Base-by-base conservation (phyloP, 1,139 yeast genomes). In the Scheffersomyces stambukii region DNA sequence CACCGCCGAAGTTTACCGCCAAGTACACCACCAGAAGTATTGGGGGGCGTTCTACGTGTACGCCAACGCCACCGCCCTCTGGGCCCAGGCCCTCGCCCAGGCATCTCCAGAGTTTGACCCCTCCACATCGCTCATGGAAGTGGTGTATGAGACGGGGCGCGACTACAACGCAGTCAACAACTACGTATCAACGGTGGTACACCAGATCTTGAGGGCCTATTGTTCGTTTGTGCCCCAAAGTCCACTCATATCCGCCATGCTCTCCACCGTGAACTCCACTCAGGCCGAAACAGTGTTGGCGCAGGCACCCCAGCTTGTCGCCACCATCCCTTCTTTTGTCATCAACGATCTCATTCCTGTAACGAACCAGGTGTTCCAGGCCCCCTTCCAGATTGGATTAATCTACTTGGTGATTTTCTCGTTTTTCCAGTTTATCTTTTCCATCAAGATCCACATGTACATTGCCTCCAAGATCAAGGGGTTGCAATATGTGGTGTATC, bases 401-500 rank as follows among this genome's bases (percentile, higher is more conserved):
- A 50, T 59, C 20, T 58, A 59, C 38, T 42, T 56, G 38, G 53
- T 56, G 21, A 40, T 57, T 8, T 57, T 57, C 40, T 42, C 60
- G 6, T 59, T 59, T 31, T 58, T 57, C 46, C 58, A 50, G 36
- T 58, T 57, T 24, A 31, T 57, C 14, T 52, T 57, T 36, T 42
- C 54, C 24, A 32, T 47, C 19, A 46, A 49, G 16, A 45, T 57
- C 29, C 61, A 58, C 24, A 38, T 42, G 38, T 51, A 42, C 26
- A 50, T 57, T 23, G 57, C 60, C 8, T 19, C 50, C 21, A 56
- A 57, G 28, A 37, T 70, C 14, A 46, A 50, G n/a, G 60, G 75
- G 3, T 34, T 37, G 16, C 54, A 54, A 39, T 74, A 66, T 36
- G 44, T 73, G 5, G 33, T 57, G 0, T 64, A 62, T 36, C 57